phyloP scores from a whole-genome alignment of 1,284 basidiomycete species.

The Ustilago nuda region DNA sequence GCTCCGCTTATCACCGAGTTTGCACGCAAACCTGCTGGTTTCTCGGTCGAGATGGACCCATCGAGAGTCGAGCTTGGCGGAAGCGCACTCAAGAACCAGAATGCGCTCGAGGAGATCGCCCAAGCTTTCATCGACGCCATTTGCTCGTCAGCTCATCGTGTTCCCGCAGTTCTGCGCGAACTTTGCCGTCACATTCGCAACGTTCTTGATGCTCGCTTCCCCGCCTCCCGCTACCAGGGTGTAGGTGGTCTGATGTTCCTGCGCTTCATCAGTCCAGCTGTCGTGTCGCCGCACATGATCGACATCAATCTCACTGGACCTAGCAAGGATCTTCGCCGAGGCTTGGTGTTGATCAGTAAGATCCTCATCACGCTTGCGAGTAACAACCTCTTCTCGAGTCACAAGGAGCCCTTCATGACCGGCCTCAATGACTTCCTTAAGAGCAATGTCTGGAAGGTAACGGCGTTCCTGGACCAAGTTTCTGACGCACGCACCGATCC shows the following conservation, averaged over 20 bases:
- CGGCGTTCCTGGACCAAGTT: conserved; percentile 62
- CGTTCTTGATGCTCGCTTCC: conserved; percentile 61
- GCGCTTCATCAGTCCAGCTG: conserved; percentile 64
- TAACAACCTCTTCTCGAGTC: conserved; percentile 62
- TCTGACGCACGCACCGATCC: conserved; percentile 63
- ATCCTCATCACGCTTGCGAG: conserved; percentile 64
- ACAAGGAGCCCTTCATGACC: conserved; percentile 66
- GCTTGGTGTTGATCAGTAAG: conserved; percentile 63
- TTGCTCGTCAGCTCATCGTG: conserved; percentile 62
- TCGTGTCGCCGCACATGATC: conserved; percentile 65
- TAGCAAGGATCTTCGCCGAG: conserved; percentile 57
- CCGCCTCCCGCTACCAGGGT: conserved; percentile 63
- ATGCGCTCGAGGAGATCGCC: conserved; percentile 60
- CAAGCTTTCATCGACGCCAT: conserved; percentile 65
- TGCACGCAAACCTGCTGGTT: conserved; percentile 57
- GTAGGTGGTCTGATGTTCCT: conserved; percentile 66
- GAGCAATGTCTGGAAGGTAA: conserved; percentile 63
- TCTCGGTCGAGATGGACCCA: conserved; percentile 65
- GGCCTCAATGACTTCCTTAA: conserved; percentile 64
- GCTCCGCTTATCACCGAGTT: conserved; percentile 63
- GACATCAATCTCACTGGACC: conserved; percentile 63
- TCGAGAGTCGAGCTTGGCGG: conserved; percentile 54
- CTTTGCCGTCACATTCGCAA: conserved; percentile 64
- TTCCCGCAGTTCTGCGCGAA: conserved; percentile 64
- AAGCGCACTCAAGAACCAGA: conserved; percentile 57